phyloP scores from a whole-genome alignment of 148 eudicot species.

The Fallopia convolvulus region DNA sequence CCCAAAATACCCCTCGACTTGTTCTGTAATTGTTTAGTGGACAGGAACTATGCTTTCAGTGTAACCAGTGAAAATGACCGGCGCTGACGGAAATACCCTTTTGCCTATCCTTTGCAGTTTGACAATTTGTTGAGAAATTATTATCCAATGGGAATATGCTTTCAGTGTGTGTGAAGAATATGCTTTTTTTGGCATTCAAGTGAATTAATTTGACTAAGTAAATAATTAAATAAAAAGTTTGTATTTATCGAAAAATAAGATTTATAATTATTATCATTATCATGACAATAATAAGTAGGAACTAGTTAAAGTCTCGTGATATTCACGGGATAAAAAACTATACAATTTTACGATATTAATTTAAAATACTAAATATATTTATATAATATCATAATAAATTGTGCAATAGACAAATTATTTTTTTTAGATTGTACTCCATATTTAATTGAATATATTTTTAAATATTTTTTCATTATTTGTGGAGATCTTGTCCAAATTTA shows the following conservation, averaged over 20 bases:
- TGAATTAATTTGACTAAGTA: not conserved
- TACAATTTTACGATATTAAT: no score
- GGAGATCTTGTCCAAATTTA: no score
- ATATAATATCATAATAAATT: no score
- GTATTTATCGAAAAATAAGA: not conserved
- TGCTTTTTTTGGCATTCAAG: not conserved
- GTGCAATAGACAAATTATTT: no score
- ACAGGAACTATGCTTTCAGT: not conserved
- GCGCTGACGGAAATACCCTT: not conserved
- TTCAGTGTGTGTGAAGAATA: not conserved
- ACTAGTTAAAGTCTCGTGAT: no score
- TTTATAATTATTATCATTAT: no score
- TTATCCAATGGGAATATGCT: slow-evolving; percentile 6
- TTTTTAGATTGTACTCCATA: no score
- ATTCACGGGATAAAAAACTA: no score
- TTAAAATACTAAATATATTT: no score
- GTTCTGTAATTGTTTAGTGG: not conserved
- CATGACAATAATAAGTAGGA: no score
- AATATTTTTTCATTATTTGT: no score
- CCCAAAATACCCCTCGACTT: not conserved
- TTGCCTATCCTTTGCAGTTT: not conserved
- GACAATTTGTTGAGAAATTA: not conserved
- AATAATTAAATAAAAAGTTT: not conserved
- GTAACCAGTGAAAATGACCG: not conserved
- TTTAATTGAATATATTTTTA: no score